A percentile compares a stretch with the other conserved stretches of the same genome.
These are phyloP conservation scores for Sarocladium strictum DNA, from an alignment of 2,329 filamentous ascomycete genomes.

Conservation along the genomic window DNA sequence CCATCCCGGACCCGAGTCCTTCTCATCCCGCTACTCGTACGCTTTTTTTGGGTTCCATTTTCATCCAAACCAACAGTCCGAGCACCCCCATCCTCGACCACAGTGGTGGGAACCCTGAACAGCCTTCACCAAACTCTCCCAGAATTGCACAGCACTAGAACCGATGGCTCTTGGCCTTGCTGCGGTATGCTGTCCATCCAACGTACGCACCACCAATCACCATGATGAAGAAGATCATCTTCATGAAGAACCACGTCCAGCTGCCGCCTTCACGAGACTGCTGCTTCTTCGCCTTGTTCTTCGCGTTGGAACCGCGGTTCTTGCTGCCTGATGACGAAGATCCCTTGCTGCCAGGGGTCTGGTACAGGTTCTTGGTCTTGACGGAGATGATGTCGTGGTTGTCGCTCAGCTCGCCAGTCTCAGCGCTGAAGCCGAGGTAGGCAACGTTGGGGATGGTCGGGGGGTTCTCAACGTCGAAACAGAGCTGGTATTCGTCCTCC, in stretches of 20 bases:
- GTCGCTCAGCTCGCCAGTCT: constrained; percentile 94
- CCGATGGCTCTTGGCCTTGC: constrained; percentile 54
- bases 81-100: no score
- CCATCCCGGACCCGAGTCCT: background rate
- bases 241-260: constrained; percentile 66
- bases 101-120: no score
- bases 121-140: no score
- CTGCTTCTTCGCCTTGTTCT: constrained; percentile 26
- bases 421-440: constrained; percentile 73
- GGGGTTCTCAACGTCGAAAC: constrained; percentile 69
- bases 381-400: constrained; percentile 96
- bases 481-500: constrained; percentile 73
- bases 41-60: no score
- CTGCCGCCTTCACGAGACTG: constrained; percentile 33
- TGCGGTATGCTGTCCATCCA: constrained; percentile 77
- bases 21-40: background rate
- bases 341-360: constrained; percentile 37
- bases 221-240: constrained; percentile 70
- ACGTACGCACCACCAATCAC: constrained; percentile 71
- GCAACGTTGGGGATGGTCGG: constrained; percentile 73
- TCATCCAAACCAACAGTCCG: no score
- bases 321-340: constrained; percentile 28
- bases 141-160: constrained; percentile 35
- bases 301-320: constrained; percentile 27
- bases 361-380: constrained; percentile 83